A percentile compares a stretch with the other conserved stretches of the same genome.
These are phyloP conservation scores for Fusarium dlaminii DNA, from an alignment of 2,329 filamentous ascomycete species.

Conservation along the genomic window DNA sequence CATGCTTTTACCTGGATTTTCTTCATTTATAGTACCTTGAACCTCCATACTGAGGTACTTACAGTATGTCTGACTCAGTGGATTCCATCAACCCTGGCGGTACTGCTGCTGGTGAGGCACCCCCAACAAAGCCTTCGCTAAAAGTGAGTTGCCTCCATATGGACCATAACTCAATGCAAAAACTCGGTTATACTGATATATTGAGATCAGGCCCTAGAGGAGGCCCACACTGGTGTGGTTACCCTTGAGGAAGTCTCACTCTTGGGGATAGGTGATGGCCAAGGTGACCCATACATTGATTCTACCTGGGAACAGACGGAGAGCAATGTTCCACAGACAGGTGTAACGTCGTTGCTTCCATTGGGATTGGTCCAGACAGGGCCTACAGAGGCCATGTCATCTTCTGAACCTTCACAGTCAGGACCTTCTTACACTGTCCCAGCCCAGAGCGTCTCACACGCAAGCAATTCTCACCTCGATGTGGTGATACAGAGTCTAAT, in stretches of 20 bases:
- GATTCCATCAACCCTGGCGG: background rate
- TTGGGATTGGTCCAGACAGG: fast-evolving
- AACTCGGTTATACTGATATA: fast-evolving
- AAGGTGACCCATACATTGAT: background rate
- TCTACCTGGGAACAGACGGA: fast-evolving
- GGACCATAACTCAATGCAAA: fast-evolving
- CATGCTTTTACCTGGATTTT: fast-evolving
- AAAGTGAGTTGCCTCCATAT: background rate
- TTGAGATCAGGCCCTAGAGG: fast-evolving
- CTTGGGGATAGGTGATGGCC: background rate
- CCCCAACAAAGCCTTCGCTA: background rate
- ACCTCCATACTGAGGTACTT: fast-evolving
- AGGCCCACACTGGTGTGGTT: fast-evolving
- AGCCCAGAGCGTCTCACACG: background rate
- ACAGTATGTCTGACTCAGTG: background rate
- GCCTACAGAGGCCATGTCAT: fast-evolving
- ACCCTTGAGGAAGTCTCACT: background rate
- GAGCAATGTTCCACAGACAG: fast-evolving
- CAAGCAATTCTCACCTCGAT: background rate
- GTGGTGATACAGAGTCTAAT: too few species aligned
- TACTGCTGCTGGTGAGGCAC: too few species aligned
- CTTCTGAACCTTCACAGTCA: background rate
- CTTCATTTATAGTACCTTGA: fast-evolving
- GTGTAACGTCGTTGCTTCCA: fast-evolving
- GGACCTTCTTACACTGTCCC: background rate